These are phyloP conservation scores for Ustilago esculenta DNA, from an alignment of 1,284 basidiomycete genomes.

Conservation along the genomic window DNA sequence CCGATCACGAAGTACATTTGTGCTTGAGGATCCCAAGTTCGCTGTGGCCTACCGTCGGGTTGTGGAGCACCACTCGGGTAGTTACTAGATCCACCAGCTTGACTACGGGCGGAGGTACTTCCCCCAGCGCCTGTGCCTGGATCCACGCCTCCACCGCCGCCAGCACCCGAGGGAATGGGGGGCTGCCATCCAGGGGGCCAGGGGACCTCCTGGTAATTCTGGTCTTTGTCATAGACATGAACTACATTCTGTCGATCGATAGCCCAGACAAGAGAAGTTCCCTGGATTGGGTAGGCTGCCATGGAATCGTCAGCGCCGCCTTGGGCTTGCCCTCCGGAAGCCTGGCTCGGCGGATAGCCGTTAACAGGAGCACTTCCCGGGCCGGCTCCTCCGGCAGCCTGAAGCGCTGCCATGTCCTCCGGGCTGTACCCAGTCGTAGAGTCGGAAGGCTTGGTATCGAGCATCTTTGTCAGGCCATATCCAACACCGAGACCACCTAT, in stretches of 20 bases:
- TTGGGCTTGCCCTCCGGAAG: too few species aligned
- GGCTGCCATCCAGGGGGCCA: too few species aligned
- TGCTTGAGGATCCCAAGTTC: not conserved
- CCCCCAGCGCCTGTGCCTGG: not conserved
- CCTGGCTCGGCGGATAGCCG: too few species aligned
- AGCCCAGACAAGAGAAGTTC: too few species aligned
- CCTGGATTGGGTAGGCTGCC: too few species aligned
- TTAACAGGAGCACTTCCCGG: constrained; percentile 15
- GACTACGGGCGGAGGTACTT: too few species aligned
- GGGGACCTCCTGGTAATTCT: too few species aligned
- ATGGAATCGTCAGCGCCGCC: too few species aligned
- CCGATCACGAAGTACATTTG: constrained; percentile 12
- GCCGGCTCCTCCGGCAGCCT: constrained; percentile 19
- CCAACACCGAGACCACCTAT: constrained; percentile 9
- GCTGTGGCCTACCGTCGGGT: not conserved
- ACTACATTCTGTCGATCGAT: too few species aligned
- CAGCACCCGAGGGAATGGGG: not conserved
- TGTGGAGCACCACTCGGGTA: too few species aligned
- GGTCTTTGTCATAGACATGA: too few species aligned
- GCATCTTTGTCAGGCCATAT: constrained; percentile 15
- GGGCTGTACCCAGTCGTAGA: constrained; percentile 12
- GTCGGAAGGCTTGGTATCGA: constrained; percentile 37
- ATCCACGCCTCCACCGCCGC: not conserved
- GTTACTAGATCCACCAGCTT: not conserved
- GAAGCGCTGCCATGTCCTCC: constrained; percentile 20